Base-by-base conservation (phyloP, 2,329 filamentous ascomycete species). In the Clarireedia sp. region DNA sequence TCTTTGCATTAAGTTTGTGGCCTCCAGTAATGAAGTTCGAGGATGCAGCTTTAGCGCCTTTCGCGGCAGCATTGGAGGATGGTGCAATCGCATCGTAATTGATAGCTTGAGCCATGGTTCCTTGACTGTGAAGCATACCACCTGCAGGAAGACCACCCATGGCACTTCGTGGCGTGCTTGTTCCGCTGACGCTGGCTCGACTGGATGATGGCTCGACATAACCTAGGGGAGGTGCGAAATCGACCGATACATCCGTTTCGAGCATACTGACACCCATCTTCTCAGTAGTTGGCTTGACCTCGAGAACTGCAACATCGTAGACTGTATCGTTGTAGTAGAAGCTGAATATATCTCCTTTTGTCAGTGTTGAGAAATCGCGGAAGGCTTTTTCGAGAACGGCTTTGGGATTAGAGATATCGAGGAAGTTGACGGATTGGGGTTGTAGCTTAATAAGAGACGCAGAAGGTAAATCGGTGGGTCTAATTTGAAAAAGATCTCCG, bases 81-180 rank as follows among this genome's bases (percentile, higher is more conserved):
- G 94, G 91, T 0, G 90, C 89, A 62, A 99, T 95, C 33, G 90
- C 82, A 51, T 83, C 81, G 72, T 97, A 99, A 75, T 96, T 96
- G 76, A 99, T 97, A n/a, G 90, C 83, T 66, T 96, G 90, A 0
- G 94, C 91, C 94, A 99, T 99, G 58, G 86, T 91, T 10, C 94
- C 94, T 65, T 95, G 89, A 59, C 78, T 83, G 70, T 95, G 90
- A 23, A 96, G 71, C 16, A 87, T 73, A 4, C 91, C 89, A 26
- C 90, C 87, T 1, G 81, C 75, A 7, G 86, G 85, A 57, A 87
- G 70, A 54, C 81, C 80, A 54, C 81, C 80, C 1, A 78, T 75
- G 3, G 72, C 75, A 65, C 87, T 94, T 50, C 85, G 77, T 1
- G 91, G 90, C 16, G 91, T 96, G 72, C 85, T 92, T 17, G 90